Conservation (phyloP, 208 protist species). For the Tritrichomonas foetus region DNA sequence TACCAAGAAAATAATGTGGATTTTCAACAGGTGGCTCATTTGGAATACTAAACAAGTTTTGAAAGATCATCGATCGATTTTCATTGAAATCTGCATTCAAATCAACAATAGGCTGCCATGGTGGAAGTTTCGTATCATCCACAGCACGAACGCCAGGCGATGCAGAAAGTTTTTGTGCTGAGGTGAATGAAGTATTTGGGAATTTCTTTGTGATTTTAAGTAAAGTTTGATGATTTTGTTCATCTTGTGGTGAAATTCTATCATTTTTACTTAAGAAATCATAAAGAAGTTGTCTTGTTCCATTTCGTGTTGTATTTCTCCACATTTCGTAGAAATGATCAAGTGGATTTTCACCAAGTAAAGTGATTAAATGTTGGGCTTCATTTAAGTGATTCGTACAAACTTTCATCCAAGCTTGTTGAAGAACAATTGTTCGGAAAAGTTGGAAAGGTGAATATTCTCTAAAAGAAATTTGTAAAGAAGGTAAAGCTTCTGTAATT, state of each 20-base stretch:
- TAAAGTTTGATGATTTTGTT: background rate
- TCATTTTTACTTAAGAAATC: background rate
- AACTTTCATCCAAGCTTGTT: background rate
- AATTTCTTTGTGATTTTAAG: constrained; percentile 1
- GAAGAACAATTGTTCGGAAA: background rate
- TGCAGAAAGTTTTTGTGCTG: background rate
- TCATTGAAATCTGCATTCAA: constrained; percentile 7
- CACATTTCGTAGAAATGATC: constrained; percentile 10
- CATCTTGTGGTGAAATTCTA: background rate
- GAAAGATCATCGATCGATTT: background rate
- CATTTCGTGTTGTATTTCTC: background rate
- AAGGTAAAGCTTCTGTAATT: background rate
- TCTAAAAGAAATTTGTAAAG: background rate
- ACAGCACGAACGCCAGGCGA: background rate
- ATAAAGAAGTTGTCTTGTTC: background rate
- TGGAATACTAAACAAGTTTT: background rate
- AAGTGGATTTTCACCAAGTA: background rate
- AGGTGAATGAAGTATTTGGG: background rate
- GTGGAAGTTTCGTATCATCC: background rate
- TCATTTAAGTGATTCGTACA: background rate
- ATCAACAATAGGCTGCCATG: constrained; percentile 33
- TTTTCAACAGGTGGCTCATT: background rate
- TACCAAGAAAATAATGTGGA: background rate
- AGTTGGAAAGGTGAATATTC: background rate
- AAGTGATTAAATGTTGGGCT: background rate